A percentile compares a stretch with the other conserved stretches of the same genome.
These are phyloP conservation scores for Penicillium verrucosum DNA, from an alignment of 2,329 filamentous ascomycete genomes.

Conservation along the genomic window DNA sequence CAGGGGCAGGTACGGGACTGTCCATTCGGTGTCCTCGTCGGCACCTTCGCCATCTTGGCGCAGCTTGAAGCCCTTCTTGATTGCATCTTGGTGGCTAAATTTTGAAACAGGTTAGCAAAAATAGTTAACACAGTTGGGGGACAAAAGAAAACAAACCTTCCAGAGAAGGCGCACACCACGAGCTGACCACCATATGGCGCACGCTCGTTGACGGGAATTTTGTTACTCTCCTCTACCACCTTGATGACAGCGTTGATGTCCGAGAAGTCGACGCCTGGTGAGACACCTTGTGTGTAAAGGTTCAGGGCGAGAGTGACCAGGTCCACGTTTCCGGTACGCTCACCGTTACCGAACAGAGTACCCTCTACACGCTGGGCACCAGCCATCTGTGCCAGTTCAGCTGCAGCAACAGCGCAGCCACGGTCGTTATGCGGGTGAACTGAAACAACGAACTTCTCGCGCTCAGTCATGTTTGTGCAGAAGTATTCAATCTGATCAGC, in stretches of 20 bases:
- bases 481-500: conserved; percentile 97
- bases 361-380: conserved; percentile 93
- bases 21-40: conserved; percentile 67
- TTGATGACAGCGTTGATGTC: conserved; percentile 83
- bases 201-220: conserved; percentile 87
- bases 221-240: conserved; percentile 86
- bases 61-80: conserved; percentile 76
- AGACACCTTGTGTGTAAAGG: conserved; percentile 88
- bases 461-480: conserved; percentile 76
- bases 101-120: not conserved
- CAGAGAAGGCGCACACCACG: conserved; percentile 8
- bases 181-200: conserved; percentile 75
- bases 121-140: not conserved
- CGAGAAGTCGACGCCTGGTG: conserved; percentile 84
- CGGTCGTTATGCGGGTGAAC: conserved; percentile 94
- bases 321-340: conserved; percentile 93
- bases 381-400: conserved; percentile 93
- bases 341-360: conserved; percentile 90
- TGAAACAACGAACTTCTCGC: conserved; percentile 83
- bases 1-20: conserved; percentile 86
- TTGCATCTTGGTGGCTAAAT: conserved; percentile 82
- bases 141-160: not conserved
- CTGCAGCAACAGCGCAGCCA: conserved; percentile 82
- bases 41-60: conserved; percentile 60
- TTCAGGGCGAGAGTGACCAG: conserved; percentile 89